Percentiles rank a stretch among this genome's conserved stretches.
Conservation (phyloP, 2,329 filamentous ascomycete species). For the Pseudogymnoascus sp. region DNA sequence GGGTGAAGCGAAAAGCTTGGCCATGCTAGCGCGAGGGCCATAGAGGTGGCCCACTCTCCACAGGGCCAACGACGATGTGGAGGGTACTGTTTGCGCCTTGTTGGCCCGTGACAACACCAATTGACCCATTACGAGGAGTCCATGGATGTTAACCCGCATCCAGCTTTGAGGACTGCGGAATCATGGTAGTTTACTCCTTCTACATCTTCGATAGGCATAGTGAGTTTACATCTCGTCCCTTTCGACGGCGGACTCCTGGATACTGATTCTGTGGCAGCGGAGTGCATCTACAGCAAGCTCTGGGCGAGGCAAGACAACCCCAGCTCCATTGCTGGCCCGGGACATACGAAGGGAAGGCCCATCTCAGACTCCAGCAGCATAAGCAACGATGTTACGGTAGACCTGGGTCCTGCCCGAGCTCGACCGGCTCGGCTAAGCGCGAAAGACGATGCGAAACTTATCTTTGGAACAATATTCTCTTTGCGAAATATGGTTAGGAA, state of each 20-base stretch:
- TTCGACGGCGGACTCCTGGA: neutral
- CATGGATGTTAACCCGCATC: slow-evolving; percentile 4
- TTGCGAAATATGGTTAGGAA: slow-evolving; percentile 95
- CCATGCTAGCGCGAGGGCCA: slow-evolving; percentile 1
- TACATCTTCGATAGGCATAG: slow-evolving; percentile 99
- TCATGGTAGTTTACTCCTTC: slow-evolving; percentile 93
- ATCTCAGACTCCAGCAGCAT: slow-evolving; percentile 39
- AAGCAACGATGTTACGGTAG: slow-evolving; percentile 33
- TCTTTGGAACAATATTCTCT: slow-evolving; percentile 95
- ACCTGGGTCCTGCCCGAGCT: slow-evolving; percentile 26
- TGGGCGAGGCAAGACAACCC: slow-evolving; percentile 48
- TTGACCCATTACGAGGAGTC: slow-evolving; percentile 7
- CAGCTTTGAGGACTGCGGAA: slow-evolving; percentile 21
- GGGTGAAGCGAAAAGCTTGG: slow-evolving; percentile 6
- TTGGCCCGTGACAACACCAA: slow-evolving; percentile 5
- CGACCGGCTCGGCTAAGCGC: slow-evolving; percentile 33
- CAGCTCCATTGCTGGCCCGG: slow-evolving; percentile 36
- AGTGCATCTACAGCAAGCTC: slow-evolving; percentile 90
- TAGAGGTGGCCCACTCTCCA: neutral
- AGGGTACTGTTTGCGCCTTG: slow-evolving; percentile 6
- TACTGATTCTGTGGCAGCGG: slow-evolving; percentile 50
- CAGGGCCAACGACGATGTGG: slow-evolving; percentile 4
- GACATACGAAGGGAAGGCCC: slow-evolving; percentile 39
- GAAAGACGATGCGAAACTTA: slow-evolving; percentile 86
- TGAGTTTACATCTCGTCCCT: slow-evolving; percentile 38